Evolutionary conservation across 169 alveolate species (phyloP).

Genomic region (Cryptosporidium tyzzeri): DNA sequence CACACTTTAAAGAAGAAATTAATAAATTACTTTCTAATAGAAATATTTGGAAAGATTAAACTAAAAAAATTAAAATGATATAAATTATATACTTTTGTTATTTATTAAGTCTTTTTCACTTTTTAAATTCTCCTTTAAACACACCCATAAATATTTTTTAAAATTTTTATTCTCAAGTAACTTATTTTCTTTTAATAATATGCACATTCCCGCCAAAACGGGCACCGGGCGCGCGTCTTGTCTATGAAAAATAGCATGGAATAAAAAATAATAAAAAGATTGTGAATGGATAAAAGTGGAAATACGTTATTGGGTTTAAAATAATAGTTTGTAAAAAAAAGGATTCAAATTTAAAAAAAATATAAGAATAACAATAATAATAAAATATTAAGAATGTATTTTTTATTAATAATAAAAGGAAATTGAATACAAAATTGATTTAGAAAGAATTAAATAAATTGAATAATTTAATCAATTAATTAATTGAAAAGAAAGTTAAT

Average conservation of each 20-base stretch:
- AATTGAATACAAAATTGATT: not conserved
- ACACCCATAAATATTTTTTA: too few relatives aligned
- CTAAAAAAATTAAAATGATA: not conserved
- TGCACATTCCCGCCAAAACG: not conserved
- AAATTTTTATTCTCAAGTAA: not conserved
- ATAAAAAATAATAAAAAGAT: not conserved
- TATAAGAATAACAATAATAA: too few relatives aligned
- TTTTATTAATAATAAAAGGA: not conserved
- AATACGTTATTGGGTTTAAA: not conserved
- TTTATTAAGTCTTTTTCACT: not conserved
- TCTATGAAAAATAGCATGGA: not conserved
- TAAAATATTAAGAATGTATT: not conserved
- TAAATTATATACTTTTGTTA: not conserved
- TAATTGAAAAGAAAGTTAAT: not conserved
- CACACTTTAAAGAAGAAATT: slow-evolving; percentile 16
- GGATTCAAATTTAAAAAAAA: not conserved
- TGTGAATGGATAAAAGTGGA: slow-evolving; percentile 6
- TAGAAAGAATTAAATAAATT: not conserved
- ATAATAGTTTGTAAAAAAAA: not conserved
- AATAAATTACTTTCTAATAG: not conserved
- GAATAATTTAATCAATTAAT: not conserved
- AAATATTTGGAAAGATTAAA: slow-evolving; percentile 26
- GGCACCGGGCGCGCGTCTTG: slow-evolving; percentile 6
- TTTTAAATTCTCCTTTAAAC: not conserved
- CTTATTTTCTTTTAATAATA: not conserved